These are phyloP conservation scores for Comarum palustre DNA, from an alignment of 306 rosid genomes.

Conservation along the genomic window DNA sequence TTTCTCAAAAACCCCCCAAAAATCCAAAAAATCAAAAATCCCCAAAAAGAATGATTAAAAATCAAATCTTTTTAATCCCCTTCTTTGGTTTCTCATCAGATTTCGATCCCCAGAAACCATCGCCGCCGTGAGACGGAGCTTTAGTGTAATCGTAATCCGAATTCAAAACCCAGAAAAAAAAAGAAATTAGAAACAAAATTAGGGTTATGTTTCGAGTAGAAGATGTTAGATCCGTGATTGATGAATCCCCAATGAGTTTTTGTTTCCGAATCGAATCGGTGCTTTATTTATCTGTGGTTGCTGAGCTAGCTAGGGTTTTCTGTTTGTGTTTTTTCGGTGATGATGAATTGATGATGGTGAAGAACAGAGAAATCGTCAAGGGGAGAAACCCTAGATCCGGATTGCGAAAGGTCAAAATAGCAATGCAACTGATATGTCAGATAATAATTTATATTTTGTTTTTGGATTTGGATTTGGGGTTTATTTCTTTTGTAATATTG, in stretches of 20 bases:
- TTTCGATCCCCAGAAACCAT: conserved; percentile 32
- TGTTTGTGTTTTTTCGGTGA: neutral
- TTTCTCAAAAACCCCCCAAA: conserved; percentile 26
- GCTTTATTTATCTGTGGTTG: conserved; percentile 9
- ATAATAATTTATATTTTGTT: neutral
- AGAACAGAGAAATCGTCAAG: conserved; percentile 41
- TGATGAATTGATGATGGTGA: conserved; percentile 27
- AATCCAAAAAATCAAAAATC: no score
- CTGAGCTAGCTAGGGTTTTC: conserved; percentile 56
- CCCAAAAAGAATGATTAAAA: neutral
- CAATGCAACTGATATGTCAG: conserved; percentile 28
- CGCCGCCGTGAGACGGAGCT: conserved; percentile 43
- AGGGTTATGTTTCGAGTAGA: conserved; percentile 37
- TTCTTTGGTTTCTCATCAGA: conserved; percentile 38
- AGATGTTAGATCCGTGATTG: conserved; percentile 56
- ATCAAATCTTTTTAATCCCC: conserved; percentile 4
- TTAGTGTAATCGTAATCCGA: conserved; percentile 61
- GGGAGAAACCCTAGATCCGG: conserved; percentile 98
- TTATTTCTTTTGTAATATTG: no score
- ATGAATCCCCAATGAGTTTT: conserved; percentile 23
- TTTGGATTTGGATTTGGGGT: no score
- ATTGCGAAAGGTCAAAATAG: conserved; percentile 78
- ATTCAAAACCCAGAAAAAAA: conserved; percentile 26
- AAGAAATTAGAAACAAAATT: conserved; percentile 4
- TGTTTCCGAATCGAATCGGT: conserved; percentile 11